Evolutionary conservation across 805 yeast genomes (phyloP).

Genomic region (Lachancea kluyveri): DNA sequence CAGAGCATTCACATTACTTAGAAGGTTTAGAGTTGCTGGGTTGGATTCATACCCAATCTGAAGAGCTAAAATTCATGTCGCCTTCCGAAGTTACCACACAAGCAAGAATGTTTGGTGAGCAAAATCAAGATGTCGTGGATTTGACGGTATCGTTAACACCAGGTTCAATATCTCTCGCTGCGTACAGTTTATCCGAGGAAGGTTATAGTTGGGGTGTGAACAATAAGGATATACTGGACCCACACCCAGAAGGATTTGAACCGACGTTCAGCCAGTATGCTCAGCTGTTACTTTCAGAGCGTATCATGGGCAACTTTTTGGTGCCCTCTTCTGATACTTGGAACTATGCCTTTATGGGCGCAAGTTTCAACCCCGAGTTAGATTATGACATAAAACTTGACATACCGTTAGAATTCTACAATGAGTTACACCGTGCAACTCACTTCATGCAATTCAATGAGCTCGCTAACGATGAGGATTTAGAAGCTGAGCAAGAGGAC

Average conservation of each 20-base stretch:
- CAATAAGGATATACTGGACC: slow-evolving; percentile 50
- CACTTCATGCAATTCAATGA: slow-evolving; percentile 77
- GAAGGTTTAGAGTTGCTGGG: slow-evolving; percentile 76
- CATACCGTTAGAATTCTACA: slow-evolving; percentile 75
- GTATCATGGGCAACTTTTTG: slow-evolving; percentile 72
- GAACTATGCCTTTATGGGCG: slow-evolving; percentile 88
- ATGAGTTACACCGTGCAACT: slow-evolving; percentile 79
- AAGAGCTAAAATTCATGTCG: slow-evolving; percentile 55
- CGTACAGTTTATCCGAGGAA: slow-evolving; percentile 50
- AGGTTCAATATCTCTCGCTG: slow-evolving; percentile 76
- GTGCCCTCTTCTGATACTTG: slow-evolving; percentile 82
- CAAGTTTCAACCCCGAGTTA: slow-evolving; percentile 65
- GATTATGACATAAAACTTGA: slow-evolving; percentile 64
- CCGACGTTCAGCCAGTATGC: slow-evolving; percentile 51
- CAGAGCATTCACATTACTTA: slow-evolving; percentile 31
- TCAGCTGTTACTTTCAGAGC: slow-evolving; percentile 69
- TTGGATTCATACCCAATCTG: slow-evolving; percentile 87
- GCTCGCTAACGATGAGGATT: slow-evolving; percentile 45
- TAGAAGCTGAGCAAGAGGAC: slow-evolving; percentile 66
- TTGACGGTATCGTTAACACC: slow-evolving; percentile 68
- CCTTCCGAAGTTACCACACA: slow-evolving; percentile 68
- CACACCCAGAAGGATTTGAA: slow-evolving; percentile 62
- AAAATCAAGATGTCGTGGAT: slow-evolving; percentile 40
- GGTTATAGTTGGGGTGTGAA: slow-evolving; percentile 76
- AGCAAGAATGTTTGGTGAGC: slow-evolving; percentile 32